Percentiles rank a stretch among this genome's conserved stretches.
Evolutionary conservation across 257 asterid genomes (phyloP).

Genomic region (Penstemon barbatus): DNA sequence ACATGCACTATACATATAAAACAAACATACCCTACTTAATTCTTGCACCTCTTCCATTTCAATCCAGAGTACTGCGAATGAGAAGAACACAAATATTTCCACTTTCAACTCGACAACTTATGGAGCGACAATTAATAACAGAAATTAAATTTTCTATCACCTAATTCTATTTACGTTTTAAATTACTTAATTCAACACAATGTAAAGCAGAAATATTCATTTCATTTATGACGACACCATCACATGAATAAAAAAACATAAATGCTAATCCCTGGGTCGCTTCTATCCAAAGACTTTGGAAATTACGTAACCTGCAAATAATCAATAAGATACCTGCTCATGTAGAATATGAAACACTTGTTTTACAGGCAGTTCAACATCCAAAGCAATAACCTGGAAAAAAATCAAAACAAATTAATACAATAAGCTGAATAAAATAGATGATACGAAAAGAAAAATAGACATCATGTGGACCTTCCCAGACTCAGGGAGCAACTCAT

Average conservation of each 20-base stretch:
- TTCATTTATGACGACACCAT: constrained; percentile 13
- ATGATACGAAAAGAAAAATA: neutral
- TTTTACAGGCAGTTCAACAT: constrained; percentile 84
- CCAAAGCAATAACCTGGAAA: constrained; percentile 81
- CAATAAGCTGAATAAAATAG: constrained; percentile 8
- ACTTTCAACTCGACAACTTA: too few relatives aligned
- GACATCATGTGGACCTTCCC: constrained; percentile 64
- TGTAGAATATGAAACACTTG: constrained; percentile 95
- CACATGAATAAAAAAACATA: constrained; percentile 1
- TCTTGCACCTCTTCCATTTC: too few relatives aligned
- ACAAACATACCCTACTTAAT: too few relatives aligned
- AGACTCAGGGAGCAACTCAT: constrained; percentile 91
- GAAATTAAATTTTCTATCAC: too few relatives aligned
- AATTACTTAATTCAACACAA: constrained; percentile 21
- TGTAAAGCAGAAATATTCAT: constrained; percentile 1
- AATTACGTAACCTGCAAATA: constrained; percentile 10
- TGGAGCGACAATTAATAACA: too few relatives aligned
- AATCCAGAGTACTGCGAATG: too few relatives aligned
- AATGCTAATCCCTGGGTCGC: neutral
- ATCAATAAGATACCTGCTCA: constrained; percentile 72
- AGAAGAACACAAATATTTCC: too few relatives aligned
- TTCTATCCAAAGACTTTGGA: constrained; percentile 13
- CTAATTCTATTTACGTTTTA: constrained; percentile 1
- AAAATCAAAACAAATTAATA: constrained; percentile 20
- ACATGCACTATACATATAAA: too few relatives aligned